Base-by-base conservation (phyloP, 768 basidiomycete genomes). In the Erythrobasidium yunnanense region DNA sequence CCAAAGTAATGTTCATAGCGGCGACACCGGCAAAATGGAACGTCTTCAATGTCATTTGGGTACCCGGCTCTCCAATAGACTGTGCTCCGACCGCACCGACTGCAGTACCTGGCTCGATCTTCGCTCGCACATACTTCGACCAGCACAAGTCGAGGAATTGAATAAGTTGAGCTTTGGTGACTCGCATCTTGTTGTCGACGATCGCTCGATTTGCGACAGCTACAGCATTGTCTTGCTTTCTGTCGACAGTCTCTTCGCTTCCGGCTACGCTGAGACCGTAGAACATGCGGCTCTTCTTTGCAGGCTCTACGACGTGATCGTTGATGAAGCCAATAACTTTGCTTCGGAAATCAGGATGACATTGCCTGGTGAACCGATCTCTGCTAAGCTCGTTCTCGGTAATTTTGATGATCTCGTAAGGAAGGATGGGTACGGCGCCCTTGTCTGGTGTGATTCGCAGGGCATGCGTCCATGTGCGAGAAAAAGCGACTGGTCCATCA, bases 21-120 rank as follows among this genome's bases (percentile, higher is more conserved):
- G 95, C 95, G 69, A 99, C 93, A 79, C 95, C 95, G 72, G 95
- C 95, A 77, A 97, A 99, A 81, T 99, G 95, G 84, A 99, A 99
- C 63, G 95, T 97, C 78, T 97, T 97, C 70, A 97, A 77, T 1
- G 93, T 97, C 95, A 99, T 99, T 75, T 99, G 95, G 0, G 95
- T 99, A 45, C 93, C 95, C 0, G 95, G 95, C 77, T 99, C 95
- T 73, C 95, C 95, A 70, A 99, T 97, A 0, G 95, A 97, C 74
- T 99, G 95, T 4, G 95, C 95, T 2, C 93, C 95, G 45, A 99
- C 90, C 30, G 95, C 95, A 29, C 95, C 95, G 20, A 99, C 95
- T 20, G 95, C 97, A 0, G 93, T 96, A 87, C 89, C 89, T 65
- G 95, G 95, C 77, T 97, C 95, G 70, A 97, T 93, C 72, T 91